A percentile compares a stretch with the other conserved stretches of the same genome.
Conservation (phyloP, 352 stramenopile species). For the Globisporangium canariense region DNA sequence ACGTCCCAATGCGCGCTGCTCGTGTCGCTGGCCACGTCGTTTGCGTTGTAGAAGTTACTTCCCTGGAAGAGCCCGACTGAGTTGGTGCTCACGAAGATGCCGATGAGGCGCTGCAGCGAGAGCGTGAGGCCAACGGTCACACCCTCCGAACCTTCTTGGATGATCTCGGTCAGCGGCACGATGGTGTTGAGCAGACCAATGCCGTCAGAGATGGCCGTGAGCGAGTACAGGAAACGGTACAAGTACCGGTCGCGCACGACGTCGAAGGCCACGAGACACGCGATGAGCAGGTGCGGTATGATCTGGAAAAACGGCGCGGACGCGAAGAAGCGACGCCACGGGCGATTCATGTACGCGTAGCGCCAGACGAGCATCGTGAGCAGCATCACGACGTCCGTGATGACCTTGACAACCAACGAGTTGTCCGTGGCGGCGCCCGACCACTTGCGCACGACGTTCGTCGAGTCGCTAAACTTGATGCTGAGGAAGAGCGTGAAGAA, state of each 20-base stretch:
- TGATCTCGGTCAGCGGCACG: slow-evolving; percentile 32
- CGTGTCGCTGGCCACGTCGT: slow-evolving; percentile 19
- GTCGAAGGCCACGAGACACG: slow-evolving; percentile 18
- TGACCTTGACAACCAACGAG: slow-evolving; percentile 26
- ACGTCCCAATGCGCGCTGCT: slow-evolving; percentile 19
- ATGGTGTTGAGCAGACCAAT: slow-evolving; percentile 28
- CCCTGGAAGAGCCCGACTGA: slow-evolving; percentile 24
- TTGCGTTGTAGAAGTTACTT: slow-evolving; percentile 22
- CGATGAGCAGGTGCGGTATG: slow-evolving; percentile 25
- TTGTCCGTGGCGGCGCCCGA: slow-evolving; percentile 25
- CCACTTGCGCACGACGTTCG: slow-evolving; percentile 5
- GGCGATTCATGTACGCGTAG: slow-evolving; percentile 34
- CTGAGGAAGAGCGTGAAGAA: slow-evolving; percentile 42
- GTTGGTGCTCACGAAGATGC: slow-evolving; percentile 32
- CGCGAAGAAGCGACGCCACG: slow-evolving; percentile 30
- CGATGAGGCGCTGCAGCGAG: slow-evolving; percentile 26
- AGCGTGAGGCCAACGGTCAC: slow-evolving; percentile 23
- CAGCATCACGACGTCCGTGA: slow-evolving; percentile 26
- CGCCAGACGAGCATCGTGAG: slow-evolving; percentile 31
- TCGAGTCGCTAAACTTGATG: slow-evolving; percentile 31
- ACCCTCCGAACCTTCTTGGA: slow-evolving; percentile 28
- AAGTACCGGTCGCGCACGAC: slow-evolving; percentile 22
- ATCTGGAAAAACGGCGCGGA: slow-evolving; percentile 28
- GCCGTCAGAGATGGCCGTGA: slow-evolving; percentile 27
- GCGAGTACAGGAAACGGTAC: slow-evolving; percentile 18